Conservation (phyloP, 257 asterid species). For the Gentiana straminea region DNA sequence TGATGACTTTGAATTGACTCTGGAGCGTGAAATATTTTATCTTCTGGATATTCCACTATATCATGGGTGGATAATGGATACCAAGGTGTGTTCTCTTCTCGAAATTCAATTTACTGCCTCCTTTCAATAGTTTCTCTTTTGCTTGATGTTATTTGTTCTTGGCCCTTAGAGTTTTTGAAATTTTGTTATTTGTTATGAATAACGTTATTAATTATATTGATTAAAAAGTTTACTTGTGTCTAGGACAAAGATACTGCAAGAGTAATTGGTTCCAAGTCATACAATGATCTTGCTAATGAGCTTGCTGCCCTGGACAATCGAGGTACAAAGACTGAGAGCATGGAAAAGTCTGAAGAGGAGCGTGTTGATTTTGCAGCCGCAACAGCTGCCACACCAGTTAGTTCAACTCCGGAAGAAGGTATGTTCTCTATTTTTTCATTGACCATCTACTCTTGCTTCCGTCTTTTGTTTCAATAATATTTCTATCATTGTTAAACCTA, state of each 20-base stretch:
- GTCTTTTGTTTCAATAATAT: constrained; percentile 6
- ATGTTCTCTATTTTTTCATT: not conserved
- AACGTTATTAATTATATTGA: not conserved
- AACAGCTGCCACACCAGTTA: constrained; percentile 88
- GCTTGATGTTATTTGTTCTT: no score
- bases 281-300: constrained; percentile 79
- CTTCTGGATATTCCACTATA: constrained; percentile 91
- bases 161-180: no score
- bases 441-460: not conserved
- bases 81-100: constrained; percentile 43
- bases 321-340: constrained; percentile 31
- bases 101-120: no score
- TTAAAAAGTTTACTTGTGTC: constrained; percentile 6
- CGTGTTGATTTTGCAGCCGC: constrained; percentile 91
- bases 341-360: constrained; percentile 45
- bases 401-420: constrained; percentile 75
- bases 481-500: no score
- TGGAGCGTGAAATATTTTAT: constrained; percentile 93
- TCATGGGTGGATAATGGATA: constrained; percentile 98
- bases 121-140: no score
- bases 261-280: constrained; percentile 85
- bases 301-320: constrained; percentile 73
- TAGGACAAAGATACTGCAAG: constrained; percentile 71
- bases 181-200: no score
- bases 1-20: constrained; percentile 93